Percentiles rank a stretch among this genome's conserved stretches.
Evolutionary conservation across 73 alveolate species (phyloP).

Genomic region (Diophrys sp.): DNA sequence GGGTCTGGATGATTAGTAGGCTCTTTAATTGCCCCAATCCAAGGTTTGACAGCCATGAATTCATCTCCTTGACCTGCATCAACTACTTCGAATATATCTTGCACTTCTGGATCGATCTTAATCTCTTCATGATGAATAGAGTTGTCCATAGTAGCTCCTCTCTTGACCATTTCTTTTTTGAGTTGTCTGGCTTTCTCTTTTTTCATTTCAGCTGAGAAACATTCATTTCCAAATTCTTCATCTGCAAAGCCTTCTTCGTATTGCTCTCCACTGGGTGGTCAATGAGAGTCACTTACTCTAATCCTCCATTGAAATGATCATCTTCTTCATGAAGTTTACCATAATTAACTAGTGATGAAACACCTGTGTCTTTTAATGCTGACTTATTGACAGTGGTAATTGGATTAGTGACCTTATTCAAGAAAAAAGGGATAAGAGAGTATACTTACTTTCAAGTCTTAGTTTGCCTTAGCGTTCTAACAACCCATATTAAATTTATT

Average conservation of each 20-base stretch:
- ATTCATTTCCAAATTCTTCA: background rate
- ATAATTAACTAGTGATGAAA: no score
- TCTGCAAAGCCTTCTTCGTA: background rate
- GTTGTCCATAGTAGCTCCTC: constrained; percentile 45
- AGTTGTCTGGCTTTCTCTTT: background rate
- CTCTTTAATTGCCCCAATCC: constrained; percentile 72
- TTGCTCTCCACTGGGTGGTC: background rate
- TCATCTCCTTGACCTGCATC: constrained; percentile 77
- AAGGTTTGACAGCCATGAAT: constrained; percentile 78
- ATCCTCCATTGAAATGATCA: constrained; percentile 5
- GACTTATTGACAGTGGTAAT: no score
- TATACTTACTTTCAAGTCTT: no score
- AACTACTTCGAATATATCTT: constrained; percentile 64
- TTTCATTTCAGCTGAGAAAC: background rate
- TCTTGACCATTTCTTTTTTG: constrained; percentile 9
- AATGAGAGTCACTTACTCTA: background rate
- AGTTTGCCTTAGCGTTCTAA: no score
- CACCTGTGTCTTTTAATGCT: no score
- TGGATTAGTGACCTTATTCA: no score
- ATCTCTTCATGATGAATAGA: constrained; percentile 11
- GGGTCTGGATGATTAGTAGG: constrained; percentile 55
- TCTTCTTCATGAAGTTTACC: no score
- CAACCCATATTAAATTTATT: no score
- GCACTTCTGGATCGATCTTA: constrained; percentile 6
- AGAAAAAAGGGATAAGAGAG: no score